A percentile compares a stretch with the other conserved stretches of the same genome.
Evolutionary conservation across 495 filamentous ascomycete genomes (phyloP).

Genomic region (Amphirosellinia nigrospora): DNA sequence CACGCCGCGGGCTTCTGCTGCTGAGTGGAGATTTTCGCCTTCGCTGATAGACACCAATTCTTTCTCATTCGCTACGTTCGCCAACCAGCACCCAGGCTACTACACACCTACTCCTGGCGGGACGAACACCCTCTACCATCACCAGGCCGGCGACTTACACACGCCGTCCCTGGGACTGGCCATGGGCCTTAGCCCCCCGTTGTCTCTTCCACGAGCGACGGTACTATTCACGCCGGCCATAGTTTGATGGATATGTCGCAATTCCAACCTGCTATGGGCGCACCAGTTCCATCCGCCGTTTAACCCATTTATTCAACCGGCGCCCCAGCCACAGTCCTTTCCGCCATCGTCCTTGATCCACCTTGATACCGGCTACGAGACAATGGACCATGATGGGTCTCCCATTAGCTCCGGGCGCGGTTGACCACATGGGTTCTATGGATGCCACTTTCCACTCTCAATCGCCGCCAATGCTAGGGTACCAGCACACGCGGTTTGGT

Average conservation of each 20-base stretch:
- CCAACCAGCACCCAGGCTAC: conserved; percentile 79
- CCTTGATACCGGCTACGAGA: conserved; percentile 76
- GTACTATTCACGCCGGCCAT: conserved; percentile 59
- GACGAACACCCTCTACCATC: conserved; percentile 81
- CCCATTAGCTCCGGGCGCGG: conserved; percentile 58
- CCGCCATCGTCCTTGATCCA: conserved; percentile 83
- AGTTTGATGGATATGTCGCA: conserved; percentile 59
- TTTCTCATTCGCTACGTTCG: conserved; percentile 77
- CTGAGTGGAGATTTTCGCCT: conserved; percentile 84
- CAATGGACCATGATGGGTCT: conserved; percentile 75
- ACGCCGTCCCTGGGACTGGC: conserved; percentile 70
- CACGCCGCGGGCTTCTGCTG: conserved; percentile 75
- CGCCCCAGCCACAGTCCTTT: conserved; percentile 63
- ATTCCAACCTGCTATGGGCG: conserved; percentile 62
- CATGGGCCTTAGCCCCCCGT: conserved; percentile 78
- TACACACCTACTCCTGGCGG: conserved; percentile 89
- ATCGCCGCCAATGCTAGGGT: conserved; percentile 52
- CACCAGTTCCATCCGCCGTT: conserved; percentile 71
- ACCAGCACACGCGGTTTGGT: conserved; percentile 48
- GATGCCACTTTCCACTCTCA: conserved; percentile 56
- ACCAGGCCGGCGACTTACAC: conserved; percentile 86
- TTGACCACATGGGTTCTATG: conserved; percentile 56
- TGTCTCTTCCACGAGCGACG: conserved; percentile 75
- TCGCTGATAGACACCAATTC: conserved; percentile 87
- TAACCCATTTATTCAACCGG: conserved; percentile 72